Evolutionary conservation across 768 basidiomycete genomes (phyloP).

Genomic region (Trametes villosa): DNA sequence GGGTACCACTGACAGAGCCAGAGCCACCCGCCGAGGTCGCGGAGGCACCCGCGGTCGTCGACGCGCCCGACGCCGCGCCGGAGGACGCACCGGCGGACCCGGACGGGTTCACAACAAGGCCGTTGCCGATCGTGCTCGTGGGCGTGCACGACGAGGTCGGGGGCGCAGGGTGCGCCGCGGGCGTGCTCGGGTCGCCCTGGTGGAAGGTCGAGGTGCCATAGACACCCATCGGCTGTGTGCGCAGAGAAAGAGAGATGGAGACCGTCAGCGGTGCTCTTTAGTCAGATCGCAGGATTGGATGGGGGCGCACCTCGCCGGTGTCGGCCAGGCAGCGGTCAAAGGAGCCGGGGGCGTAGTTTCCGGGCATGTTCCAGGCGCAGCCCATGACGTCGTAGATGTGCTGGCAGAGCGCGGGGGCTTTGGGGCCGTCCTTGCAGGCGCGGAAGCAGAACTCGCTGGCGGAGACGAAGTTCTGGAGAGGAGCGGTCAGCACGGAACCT

Average conservation of each 20-base stretch:
- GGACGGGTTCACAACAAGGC: conserved; percentile 1
- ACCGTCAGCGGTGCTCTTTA: too few species aligned
- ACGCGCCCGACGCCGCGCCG: neutral
- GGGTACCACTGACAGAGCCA: conserved; percentile 3
- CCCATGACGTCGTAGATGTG: conserved; percentile 63
- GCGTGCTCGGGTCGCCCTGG: conserved; percentile 63
- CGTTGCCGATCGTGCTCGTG: conserved; percentile 56
- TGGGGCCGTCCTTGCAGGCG: conserved; percentile 59
- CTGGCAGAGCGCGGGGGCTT: conserved; percentile 59
- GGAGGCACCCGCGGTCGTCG: neutral
- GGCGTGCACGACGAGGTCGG: conserved; percentile 64
- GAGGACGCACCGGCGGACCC: neutral
- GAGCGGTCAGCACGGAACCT: conserved; percentile 10
- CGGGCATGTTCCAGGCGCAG: conserved; percentile 67
- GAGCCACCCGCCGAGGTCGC: neutral
- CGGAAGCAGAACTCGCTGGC: conserved; percentile 71
- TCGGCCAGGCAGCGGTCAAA: conserved; percentile 56
- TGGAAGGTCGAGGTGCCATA: conserved; percentile 68
- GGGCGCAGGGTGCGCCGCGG: conserved; percentile 58
- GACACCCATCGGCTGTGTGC: conserved; percentile 63
- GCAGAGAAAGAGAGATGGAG: too few species aligned
- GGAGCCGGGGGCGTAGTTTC: conserved; percentile 43
- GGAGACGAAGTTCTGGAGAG: conserved; percentile 61
- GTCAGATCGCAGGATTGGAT: neutral
- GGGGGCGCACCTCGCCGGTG: conserved; percentile 45